Evolutionary conservation across 2,329 filamentous ascomycete genomes (phyloP), one percentile per base, ranked within the genome.

Genomic region (Alternaria atra): DNA sequence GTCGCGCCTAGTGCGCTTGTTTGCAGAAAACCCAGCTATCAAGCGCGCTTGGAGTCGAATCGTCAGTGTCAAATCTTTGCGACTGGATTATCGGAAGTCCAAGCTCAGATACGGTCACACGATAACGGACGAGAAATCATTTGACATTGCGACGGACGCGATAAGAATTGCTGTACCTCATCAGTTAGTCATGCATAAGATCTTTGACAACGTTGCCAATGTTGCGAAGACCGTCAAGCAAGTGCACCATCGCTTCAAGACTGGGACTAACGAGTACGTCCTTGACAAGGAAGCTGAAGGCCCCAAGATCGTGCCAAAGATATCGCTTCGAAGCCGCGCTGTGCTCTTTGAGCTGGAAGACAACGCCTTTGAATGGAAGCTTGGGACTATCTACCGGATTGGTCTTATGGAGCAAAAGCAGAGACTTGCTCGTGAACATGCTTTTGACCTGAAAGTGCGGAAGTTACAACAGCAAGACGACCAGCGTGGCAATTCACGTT

Each of bases 281-380:
- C 84, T 97, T 3, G 89, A 91, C 15, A 97, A 97, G 79, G 86
- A 86, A 9, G 93, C 95, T 0, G 93, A 97, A 78, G 90, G 86
- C 0, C 93, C 96, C 0, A 98, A 96, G 76, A 84, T 87, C 46
- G 89, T 99, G 0, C 95, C 95, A 1, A 94, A 92, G 73, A 83
- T 99, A 23, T 94, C 93, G 0, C 68, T 99, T 9, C 88, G 93
- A 52, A 91, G 90, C 55, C 91, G 91, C 70, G 91, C 91, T 5
- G 84, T 99, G 25, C 81, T 97, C 2, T 94, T 99, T 60, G 94
- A 98, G 73, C 84, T 99, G 35, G 95, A 99, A 79, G 95, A 99
- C 76, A 94, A 95, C 51, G 90, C 92, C 0, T 99, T 99, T 72
- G 95, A 99, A 77, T 99, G 94, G 92, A 98, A 97, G 76, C 83